Evolutionary conservation across 148 eudicot species (phyloP), one percentile per base, ranked within the genome.

Genomic region (Fagopyrum homotropicum): DNA sequence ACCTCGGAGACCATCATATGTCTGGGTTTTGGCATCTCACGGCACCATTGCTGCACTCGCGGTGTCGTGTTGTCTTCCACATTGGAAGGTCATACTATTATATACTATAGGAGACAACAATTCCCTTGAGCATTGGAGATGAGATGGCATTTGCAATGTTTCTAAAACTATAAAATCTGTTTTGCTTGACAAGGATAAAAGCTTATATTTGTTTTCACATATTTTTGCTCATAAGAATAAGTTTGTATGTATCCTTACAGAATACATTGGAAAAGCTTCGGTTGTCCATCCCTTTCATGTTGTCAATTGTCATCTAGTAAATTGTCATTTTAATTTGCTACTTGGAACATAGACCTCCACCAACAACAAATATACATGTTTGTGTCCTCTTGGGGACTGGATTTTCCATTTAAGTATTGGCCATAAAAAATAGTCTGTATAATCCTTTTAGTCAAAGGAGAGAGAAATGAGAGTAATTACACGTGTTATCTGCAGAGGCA

Each of bases 61-160:
- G 40, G 40, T 49, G 12, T 8, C 12, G 9, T 49, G 52, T 49
- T 7, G 12, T 49, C 11, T 12, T 49, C 64, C n/a, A 57, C 64
- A 17, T 57, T 57, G 64, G 30, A 22, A 9, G 30, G 61, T 2
- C 7, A 63, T 29, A 30, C 69, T 30, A 35, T 63, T 63, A 63
- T 63, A 63, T 11, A 63, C 45, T 0, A 35, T 35, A 63, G 69
- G 69, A 35, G 69, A 63, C 45, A 2, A 7, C 45, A 26, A 4
- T 63, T 63, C 69, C 52, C 52, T 7, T 30, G 69, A 63, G 69
- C 69, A 63, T 35, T 63, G 16, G 45, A n/a, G 69, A 3, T 35
- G 69, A 63, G 45, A 35, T 35, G 14, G 16, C 45, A 63, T 63
- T 63, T 63, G 45, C 30, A 63, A 29, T 0, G 29, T 63, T 35